Evolutionary conservation across 495 filamentous ascomycete species (phyloP).

Genomic region (Podospora bellae-mahoneyi): DNA sequence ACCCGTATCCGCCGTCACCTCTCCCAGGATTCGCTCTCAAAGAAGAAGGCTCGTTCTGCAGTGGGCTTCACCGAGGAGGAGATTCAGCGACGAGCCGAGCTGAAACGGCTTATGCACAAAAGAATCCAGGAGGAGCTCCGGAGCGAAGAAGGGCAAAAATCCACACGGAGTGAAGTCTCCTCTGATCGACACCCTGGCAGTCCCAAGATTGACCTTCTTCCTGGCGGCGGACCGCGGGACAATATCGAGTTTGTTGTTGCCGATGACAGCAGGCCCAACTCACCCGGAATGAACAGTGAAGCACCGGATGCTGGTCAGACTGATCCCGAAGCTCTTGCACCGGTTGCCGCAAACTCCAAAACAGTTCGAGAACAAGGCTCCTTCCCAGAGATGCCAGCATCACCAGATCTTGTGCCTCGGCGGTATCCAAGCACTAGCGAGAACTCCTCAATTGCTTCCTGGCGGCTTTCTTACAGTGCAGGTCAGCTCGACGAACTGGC

Average conservation of each 20-base stretch:
- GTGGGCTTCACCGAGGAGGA: constrained; percentile 48
- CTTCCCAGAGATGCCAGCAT: constrained; percentile 28
- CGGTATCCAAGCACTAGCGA: constrained; percentile 28
- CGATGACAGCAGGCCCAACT: constrained; percentile 15
- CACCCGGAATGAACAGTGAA: constrained; percentile 6
- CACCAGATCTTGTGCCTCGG: constrained; percentile 33
- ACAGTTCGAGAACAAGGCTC: constrained; percentile 21
- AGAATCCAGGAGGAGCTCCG: constrained; percentile 53
- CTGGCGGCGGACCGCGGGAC: constrained; percentile 40
- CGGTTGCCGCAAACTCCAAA: constrained; percentile 5
- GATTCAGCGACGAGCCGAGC: constrained; percentile 48
- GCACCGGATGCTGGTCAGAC: constrained; percentile 5
- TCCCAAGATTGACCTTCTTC: constrained; percentile 24
- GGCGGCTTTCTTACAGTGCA: constrained; percentile 39
- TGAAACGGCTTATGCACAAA: constrained; percentile 49
- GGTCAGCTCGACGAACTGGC: constrained; percentile 33
- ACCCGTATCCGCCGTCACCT: constrained; percentile 46
- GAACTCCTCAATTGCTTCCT: constrained; percentile 38
- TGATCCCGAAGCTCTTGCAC: constrained; percentile 21
- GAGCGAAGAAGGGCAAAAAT: constrained; percentile 34
- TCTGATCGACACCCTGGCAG: constrained; percentile 17
- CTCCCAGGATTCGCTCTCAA: constrained; percentile 41
- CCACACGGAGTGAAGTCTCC: constrained; percentile 12
- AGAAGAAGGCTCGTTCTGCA: constrained; percentile 38
- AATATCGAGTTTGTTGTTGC: constrained; percentile 39